Base-by-base conservation (phyloP, 192 early-diverging fungal species). In the Umbelopsis isabellina region DNA sequence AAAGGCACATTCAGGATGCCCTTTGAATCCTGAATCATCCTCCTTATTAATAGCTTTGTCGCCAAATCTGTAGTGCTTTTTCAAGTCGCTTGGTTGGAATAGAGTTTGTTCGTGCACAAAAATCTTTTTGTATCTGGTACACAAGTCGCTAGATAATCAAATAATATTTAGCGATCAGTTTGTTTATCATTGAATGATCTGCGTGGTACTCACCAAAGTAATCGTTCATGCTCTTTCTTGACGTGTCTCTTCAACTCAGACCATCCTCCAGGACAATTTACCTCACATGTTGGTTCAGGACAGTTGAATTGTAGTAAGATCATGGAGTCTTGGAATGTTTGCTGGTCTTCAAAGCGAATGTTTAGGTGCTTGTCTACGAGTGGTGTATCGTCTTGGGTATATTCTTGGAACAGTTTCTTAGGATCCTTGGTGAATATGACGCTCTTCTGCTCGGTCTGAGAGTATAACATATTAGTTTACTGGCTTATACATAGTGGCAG, bases 41-140 rank as follows among this genome's bases (percentile, higher is more conserved):
- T 82, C 82, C 47, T 82, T 80, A 70, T 80, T 71, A 23, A 80
- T 71, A 20, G 73, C 68, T 45, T 72, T 58, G 48, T 91, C 95
- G 12, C 95, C 95, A 11, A 76, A 75, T 67, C 83, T 84, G 69
- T 88, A 87, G 75, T 99, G 97, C 30, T 80, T 79, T n/a, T 87
- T 84, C 16, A 99, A 85, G 23, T 92, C 86, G n/a, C 81, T 67
- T 22, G 84, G 77, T 1, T 92, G 93, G 80, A 88, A 98, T 15
- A 99, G 85, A 18, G 86, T 84, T 75, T 97, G 95, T 74, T 99
- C 97, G 78, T 96, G 91, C 0, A 93, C 85, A 80, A 99, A 99
- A 12, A 95, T 87, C 81, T 93, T 97, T 80, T 98, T 97, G 80
- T 93, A 82, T 13, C 87, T 85, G 18, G 89, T 87, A 72, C 97